Percentiles rank a stretch among this genome's conserved stretches.
Evolutionary conservation across 148 eudicot genomes (phyloP).

Genomic region (Selenicereus undatus): DNA sequence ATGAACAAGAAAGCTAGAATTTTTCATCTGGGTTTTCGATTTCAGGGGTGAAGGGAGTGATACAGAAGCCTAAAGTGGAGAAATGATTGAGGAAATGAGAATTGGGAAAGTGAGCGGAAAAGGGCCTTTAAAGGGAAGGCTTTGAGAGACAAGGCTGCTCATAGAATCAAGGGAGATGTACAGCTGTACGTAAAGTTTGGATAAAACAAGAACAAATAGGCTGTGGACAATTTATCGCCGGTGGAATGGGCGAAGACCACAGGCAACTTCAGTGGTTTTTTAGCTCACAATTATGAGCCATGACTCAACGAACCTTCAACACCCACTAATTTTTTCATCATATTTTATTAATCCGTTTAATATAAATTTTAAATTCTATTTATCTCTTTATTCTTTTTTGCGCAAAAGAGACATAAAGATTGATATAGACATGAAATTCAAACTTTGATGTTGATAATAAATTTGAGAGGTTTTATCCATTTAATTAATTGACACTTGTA

Average conservation of each 20-base stretch:
- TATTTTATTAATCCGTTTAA: no score
- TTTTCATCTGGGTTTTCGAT: not conserved
- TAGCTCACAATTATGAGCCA: not conserved
- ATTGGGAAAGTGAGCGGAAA: constrained; percentile 13
- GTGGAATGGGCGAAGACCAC: not conserved
- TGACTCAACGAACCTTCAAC: not conserved
- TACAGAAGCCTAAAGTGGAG: not conserved
- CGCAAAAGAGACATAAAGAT: no score
- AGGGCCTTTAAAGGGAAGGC: not conserved
- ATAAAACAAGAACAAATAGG: not conserved
- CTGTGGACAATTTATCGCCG: not conserved
- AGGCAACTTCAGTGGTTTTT: not conserved
- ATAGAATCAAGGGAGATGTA: not conserved
- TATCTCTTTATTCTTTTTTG: no score
- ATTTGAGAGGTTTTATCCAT: no score
- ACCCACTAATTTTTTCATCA: not conserved
- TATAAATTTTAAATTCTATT: no score
- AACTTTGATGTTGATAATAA: no score
- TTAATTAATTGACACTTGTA: no score
- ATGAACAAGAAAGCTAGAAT: not conserved
- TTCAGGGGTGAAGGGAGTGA: not conserved
- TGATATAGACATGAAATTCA: no score
- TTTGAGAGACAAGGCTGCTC: not conserved
- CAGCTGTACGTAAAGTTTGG: constrained; percentile 14
- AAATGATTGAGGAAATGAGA: constrained; percentile 15